These are phyloP conservation scores for Neopestalotiopsis sp. DNA, from an alignment of 2,329 filamentous ascomycete species.

Conservation along the genomic window DNA sequence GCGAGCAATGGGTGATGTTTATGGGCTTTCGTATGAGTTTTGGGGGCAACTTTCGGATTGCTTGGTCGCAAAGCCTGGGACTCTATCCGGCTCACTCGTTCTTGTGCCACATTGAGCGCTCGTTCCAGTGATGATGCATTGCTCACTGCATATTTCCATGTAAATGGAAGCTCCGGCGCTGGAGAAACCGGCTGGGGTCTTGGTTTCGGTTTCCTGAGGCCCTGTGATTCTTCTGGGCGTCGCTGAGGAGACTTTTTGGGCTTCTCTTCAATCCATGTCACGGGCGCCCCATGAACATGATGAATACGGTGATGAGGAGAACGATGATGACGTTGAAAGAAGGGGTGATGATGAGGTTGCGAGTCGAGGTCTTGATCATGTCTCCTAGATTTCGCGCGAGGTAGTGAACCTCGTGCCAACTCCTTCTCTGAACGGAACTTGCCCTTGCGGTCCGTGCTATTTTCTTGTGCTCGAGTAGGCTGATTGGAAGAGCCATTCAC, in stretches of 20 bases:
- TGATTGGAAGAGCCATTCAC: not conserved
- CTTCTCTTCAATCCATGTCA: not conserved
- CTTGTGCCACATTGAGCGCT: constrained; percentile 35
- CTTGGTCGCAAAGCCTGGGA: constrained; percentile 18
- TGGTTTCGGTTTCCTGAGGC: not conserved
- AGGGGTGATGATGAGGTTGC: constrained; percentile 1
- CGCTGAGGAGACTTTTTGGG: not conserved
- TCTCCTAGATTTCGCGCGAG: not conserved
- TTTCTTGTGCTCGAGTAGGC: not conserved
- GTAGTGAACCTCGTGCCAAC: not conserved
- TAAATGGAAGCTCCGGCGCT: constrained; percentile 32
- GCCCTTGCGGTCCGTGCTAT: not conserved
- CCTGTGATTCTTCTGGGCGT: not conserved
- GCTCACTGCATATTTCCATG: constrained; percentile 32
- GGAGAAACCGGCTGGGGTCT: not conserved
- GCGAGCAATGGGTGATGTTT: constrained; percentile 1
- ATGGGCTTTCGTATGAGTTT: not conserved
- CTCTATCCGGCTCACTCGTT: constrained; percentile 31
- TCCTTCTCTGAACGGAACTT: constrained; percentile 1
- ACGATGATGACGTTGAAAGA: not conserved
- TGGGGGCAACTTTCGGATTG: constrained; percentile 11
- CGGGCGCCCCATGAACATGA: not conserved
- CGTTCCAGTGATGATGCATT: constrained; percentile 37
- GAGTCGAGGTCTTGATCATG: not conserved
- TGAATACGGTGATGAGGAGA: not conserved